Conservation (phyloP, 805 yeast species). For the Nakazawaea wyomingensis region DNA sequence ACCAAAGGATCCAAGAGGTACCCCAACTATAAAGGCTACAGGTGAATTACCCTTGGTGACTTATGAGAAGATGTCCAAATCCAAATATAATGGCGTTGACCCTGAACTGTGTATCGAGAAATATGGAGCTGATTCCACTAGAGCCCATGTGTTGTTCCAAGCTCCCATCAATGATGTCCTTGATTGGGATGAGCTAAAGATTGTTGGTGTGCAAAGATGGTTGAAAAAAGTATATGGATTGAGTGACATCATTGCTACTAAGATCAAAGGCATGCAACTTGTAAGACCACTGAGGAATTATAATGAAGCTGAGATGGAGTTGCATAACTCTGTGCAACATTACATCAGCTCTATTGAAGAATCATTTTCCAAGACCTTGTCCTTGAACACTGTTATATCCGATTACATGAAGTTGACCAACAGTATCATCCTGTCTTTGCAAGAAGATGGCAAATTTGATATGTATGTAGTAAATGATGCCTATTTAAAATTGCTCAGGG, state of each 20-base stretch:
- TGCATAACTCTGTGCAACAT: constrained; percentile 54
- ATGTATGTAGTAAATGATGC: constrained; percentile 40
- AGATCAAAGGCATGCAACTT: constrained; percentile 8
- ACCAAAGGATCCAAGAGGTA: constrained; percentile 23
- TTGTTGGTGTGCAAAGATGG: constrained; percentile 89
- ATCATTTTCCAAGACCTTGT: constrained; percentile 52
- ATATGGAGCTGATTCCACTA: constrained; percentile 90
- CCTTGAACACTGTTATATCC: constrained; percentile 82
- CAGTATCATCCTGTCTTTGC: constrained; percentile 33
- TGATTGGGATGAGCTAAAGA: constrained; percentile 87
- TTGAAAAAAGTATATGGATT: constrained; percentile 47
- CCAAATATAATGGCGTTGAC: constrained; percentile 91
- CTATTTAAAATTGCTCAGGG: constrained; percentile 49
- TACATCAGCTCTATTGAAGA: constrained; percentile 45
- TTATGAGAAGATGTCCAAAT: constrained; percentile 94
- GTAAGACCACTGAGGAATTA: constrained; percentile 20
- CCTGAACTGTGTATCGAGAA: constrained; percentile 68
- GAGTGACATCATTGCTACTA: constrained; percentile 18
- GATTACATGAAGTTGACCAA: constrained; percentile 84
- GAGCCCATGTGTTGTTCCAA: constrained; percentile 90
- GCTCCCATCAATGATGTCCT: constrained; percentile 82
- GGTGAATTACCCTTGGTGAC: constrained; percentile 50
- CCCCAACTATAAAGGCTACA: constrained; percentile 42
- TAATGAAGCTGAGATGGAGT: constrained; percentile 40
- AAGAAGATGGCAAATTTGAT: constrained; percentile 30